A percentile compares a stretch with the other conserved stretches of the same genome.
phyloP scores from a whole-genome alignment of 768 basidiomycete species.

The Boletales sp. region DNA sequence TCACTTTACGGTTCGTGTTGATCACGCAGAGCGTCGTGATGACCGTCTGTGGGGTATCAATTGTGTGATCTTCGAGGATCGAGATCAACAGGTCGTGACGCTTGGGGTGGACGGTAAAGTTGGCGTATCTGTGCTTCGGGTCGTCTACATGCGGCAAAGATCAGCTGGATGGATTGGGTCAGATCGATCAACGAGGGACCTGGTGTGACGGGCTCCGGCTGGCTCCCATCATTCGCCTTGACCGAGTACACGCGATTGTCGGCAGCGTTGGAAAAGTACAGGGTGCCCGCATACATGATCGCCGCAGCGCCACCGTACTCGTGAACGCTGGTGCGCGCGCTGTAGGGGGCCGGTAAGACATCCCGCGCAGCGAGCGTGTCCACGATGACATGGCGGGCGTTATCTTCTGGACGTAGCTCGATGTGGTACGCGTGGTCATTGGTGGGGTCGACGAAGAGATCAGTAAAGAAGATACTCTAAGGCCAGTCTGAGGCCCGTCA shows the following conservation, averaged over 20 bases:
- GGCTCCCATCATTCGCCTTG: slow-evolving; percentile 20
- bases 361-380: slow-evolving; percentile 41
- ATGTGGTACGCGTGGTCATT: slow-evolving; percentile 47
- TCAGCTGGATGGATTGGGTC: neutral
- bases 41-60: neutral
- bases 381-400: slow-evolving; percentile 51
- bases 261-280: slow-evolving; percentile 55
- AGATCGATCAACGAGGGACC: slow-evolving; percentile 35
- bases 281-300: slow-evolving; percentile 41
- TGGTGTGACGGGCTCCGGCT: slow-evolving; percentile 44
- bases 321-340: slow-evolving; percentile 53
- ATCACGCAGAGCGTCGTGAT: slow-evolving; percentile 26
- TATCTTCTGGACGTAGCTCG: slow-evolving; percentile 46
- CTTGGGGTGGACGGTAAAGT: slow-evolving; percentile 54
- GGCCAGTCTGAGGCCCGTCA: too few species aligned
- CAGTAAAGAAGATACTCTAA: slow-evolving; percentile 32
- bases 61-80: slow-evolving; percentile 66
- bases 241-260: slow-evolving; percentile 51
- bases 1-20: slow-evolving; percentile 53
- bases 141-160: slow-evolving; percentile 28
- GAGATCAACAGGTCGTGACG: slow-evolving; percentile 51
- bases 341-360: slow-evolving; percentile 50
- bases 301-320: slow-evolving; percentile 70
- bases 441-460: slow-evolving; percentile 52
- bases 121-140: slow-evolving; percentile 25